Evolutionary conservation across 2,329 filamentous ascomycete genomes (phyloP), one percentile per base, ranked within the genome.

Genomic region (Neofusicoccum parvum): DNA sequence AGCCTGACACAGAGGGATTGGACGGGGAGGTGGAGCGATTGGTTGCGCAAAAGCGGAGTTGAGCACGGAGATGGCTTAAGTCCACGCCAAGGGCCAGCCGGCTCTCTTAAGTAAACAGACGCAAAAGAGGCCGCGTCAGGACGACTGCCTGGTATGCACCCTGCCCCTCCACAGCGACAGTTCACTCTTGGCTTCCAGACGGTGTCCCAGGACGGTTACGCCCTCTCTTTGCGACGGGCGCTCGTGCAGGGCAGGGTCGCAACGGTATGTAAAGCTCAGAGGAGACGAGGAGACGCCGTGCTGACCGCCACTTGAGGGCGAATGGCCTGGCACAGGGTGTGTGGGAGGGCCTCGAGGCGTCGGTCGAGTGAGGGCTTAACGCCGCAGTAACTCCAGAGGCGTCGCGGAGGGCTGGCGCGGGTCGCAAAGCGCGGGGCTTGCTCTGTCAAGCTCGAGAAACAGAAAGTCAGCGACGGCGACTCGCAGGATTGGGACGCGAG

Each of bases 381-480:
- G 64, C 64, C 64, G 64, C 49, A 46, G 54, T 65, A 65, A 60
- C 64, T 65, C 64, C 64, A 65, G 64, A 41, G 23, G 41, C 62
- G 54, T 34, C 37, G 49, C 41, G 15, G 34, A 45, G 48, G 60
- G 17, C 53, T 27, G 39, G 39, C 39, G 54, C 54, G 39, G 54
- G 54, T 45, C 39, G 54, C 20, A 32, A 23, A 14, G 39, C 14
- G 62, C 56, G 43, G 56, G 56, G 56, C 56, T 60, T 36, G 56
- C 56, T 36, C 56, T 48, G 43, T 48, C 43, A 20, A 48, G 41
- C 27, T 20, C 27, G 14, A 39, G 43, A 46, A 37, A 46, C 27
- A 37, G 23, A 48, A 15, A 7, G 56, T 60, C 56, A 60, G 56
- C 56, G n/a, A 23, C n/a, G 32, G 43, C 56, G 56, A 48, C 43